phyloP scores from a whole-genome alignment of 106 monocot genomes.

The Ottelia alismoides region DNA sequence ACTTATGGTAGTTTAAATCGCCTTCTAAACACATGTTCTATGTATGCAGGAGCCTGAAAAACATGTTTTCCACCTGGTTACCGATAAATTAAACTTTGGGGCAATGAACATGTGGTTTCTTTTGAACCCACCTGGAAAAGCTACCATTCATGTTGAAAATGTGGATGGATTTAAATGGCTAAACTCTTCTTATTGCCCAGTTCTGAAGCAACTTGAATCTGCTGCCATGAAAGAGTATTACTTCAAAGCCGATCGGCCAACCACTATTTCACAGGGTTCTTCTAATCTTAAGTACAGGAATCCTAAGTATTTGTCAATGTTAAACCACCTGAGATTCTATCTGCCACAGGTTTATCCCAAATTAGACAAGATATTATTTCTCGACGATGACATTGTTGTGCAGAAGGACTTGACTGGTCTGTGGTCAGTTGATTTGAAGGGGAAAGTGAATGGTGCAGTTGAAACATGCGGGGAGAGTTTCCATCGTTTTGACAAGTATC shows the following conservation, averaged over 20 bases:
- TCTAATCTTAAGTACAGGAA: slow-evolving; percentile 66
- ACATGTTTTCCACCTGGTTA: slow-evolving; percentile 60
- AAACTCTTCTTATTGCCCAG: slow-evolving; percentile 62
- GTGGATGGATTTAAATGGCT: slow-evolving; percentile 60
- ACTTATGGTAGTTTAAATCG: background rate
- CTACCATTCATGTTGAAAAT: slow-evolving; percentile 63
- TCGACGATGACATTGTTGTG: slow-evolving; percentile 66
- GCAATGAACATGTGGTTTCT: slow-evolving; percentile 78
- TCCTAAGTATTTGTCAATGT: slow-evolving; percentile 68
- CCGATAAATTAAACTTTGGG: slow-evolving; percentile 59
- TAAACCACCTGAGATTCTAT: slow-evolving; percentile 67
- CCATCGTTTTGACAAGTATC: slow-evolving; percentile 61
- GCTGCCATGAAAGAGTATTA: slow-evolving; percentile 56
- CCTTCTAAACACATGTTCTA: background rate
- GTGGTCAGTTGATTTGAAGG: slow-evolving; percentile 51
- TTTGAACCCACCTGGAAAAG: slow-evolving; percentile 51
- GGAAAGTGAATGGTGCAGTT: slow-evolving; percentile 67
- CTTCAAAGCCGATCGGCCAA: slow-evolving; percentile 44
- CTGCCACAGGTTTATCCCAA: slow-evolving; percentile 66
- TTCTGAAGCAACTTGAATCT: slow-evolving; percentile 51
- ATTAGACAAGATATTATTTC: slow-evolving; percentile 60
- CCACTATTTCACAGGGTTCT: slow-evolving; percentile 37
- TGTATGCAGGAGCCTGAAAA: slow-evolving; percentile 50
- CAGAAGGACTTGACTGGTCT: slow-evolving; percentile 55
- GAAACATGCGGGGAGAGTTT: slow-evolving; percentile 62